Base-by-base conservation (phyloP, 805 yeast species). In the Lipomyces spencermartinsiae region DNA sequence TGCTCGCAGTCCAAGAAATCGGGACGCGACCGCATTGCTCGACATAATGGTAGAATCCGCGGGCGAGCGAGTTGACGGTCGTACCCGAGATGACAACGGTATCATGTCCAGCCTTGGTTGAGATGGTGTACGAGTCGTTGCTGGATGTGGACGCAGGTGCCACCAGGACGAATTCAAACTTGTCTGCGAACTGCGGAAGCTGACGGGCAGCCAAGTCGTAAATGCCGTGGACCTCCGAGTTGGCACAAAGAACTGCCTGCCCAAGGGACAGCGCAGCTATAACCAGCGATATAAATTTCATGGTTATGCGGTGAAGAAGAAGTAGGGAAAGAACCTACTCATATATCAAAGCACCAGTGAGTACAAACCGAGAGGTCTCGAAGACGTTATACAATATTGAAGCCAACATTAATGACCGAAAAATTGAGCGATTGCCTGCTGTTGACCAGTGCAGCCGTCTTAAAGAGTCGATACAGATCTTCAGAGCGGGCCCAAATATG, bases 1-100 rank as follows among this genome's bases (percentile, higher is more conserved):
- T 39, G 46, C 46, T 39, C 46, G n/a, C 46, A 39, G 46, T 39
- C 46, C 46, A 39, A 39, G 46, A 39, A 39, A 39, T 39, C 19
- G 49, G 16, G 49, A 43, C 49, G 22, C 49, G 19, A 43, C 49
- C 49, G 22, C 49, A 16, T 43, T 43, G 22, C 49, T 16, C 22
- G 49, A 43, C 49, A 16, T 43, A 43, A 43, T 43, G 22, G 49
- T 43, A 43, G 49, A 43, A 43, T 5, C 49, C 49, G 49, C 49
- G 49, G 22, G 49, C 22, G 14, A 43, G 49, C 22, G 22, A 43
- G 22, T 16, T 16, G 19, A 43, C 49, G 22, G 49, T 16, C 22
- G 49, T 43, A 43, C 49, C 49, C 12, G 22, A 16, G 22, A 16
- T 43, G 49, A 16, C 14, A 43, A 43, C 1, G 8, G 22, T 14